Evolutionary conservation across 208 protist genomes (phyloP).

Genomic region (Trypanosoma congolense): DNA sequence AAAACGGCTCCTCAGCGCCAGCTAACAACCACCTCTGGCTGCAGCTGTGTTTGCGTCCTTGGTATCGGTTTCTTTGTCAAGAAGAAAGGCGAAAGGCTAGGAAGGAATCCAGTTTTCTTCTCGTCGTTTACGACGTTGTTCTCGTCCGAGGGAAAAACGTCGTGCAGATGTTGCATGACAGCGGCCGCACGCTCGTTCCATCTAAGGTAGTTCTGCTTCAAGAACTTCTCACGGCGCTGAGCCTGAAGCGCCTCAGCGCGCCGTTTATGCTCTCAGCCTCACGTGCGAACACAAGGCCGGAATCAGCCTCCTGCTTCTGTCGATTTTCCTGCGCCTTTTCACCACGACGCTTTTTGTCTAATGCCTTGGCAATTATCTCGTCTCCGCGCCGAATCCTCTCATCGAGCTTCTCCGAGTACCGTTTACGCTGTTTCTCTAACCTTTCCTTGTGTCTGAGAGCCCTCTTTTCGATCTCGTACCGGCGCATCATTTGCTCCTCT

Average conservation of each 20-base stretch:
- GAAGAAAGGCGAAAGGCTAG: not conserved
- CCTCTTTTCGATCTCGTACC: constrained; percentile 44
- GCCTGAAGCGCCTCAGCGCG: constrained; percentile 41
- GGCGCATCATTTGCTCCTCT: constrained; percentile 37
- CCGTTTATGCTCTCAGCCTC: constrained; percentile 42
- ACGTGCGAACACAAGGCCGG: constrained; percentile 27
- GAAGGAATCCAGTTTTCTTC: constrained; percentile 6
- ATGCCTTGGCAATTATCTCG: constrained; percentile 46
- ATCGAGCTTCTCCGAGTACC: constrained; percentile 45
- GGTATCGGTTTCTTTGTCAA: not conserved
- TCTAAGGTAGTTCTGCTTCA: constrained; percentile 56
- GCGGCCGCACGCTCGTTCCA: constrained; percentile 75
- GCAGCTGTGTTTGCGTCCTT: not conserved
- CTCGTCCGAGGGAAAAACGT: constrained; percentile 27
- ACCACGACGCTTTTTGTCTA: constrained; percentile 45
- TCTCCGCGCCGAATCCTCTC: constrained; percentile 41
- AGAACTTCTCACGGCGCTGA: constrained; percentile 31
- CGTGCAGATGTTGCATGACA: constrained; percentile 62
- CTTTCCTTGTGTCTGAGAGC: constrained; percentile 21
- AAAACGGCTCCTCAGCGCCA: too few relatives aligned
- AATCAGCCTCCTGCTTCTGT: constrained; percentile 25
- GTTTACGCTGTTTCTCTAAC: constrained; percentile 42
- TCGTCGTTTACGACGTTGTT: not conserved
- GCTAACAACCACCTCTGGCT: not conserved
- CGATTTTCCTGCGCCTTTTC: constrained; percentile 35